Evolutionary conservation across 2,329 filamentous ascomycete genomes (phyloP), one percentile per base, ranked within the genome.

Genomic region (Daldinia eschscholtzii): DNA sequence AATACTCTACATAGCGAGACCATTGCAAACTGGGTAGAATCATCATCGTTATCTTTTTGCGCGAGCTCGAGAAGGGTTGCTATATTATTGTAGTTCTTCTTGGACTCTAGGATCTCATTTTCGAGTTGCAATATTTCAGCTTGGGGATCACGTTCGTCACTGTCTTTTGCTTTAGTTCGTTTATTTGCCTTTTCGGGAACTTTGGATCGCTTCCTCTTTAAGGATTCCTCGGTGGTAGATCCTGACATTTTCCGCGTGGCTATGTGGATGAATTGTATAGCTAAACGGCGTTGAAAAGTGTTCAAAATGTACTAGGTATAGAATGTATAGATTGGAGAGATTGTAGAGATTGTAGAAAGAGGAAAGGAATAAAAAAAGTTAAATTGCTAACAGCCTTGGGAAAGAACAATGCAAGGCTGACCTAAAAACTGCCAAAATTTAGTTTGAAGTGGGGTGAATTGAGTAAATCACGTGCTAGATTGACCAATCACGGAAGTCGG

Each of bases 71-170:
- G 83, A 41, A 98, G 82, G 10, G 86, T 88, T 6, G 89, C 86
- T 76, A 98, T 95, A 77, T 97, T 93, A 84, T 97, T 97, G 85
- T 97, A 97, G 81, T 97, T 88, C 80, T 94, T 93, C 76, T 90
- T 92, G 57, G 94, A 97, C 79, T 96, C 91, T 69, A 94, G 82
- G 62, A 98, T 94, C 64, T 92, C 91, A 70, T 88, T 85, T 82
- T 98, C 94, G 61, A 98, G 86, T 61, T 88, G 82, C 46, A 95
- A 81, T 66, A 97, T 92, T 70, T 89, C 87, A 63, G 87, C 85
- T 77, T 91, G 87, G 52, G 83, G 79, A 76, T 89, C 86, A 69
- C 86, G 82, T 64, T 79, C 76, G 46, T 80, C 80, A 70, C 84
- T 82, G 75, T 81, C 81, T 69, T 86, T 80, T 62, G 84, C 81